phyloP scores from a whole-genome alignment of 139 green algal species.

The Trebouxia sp. region DNA sequence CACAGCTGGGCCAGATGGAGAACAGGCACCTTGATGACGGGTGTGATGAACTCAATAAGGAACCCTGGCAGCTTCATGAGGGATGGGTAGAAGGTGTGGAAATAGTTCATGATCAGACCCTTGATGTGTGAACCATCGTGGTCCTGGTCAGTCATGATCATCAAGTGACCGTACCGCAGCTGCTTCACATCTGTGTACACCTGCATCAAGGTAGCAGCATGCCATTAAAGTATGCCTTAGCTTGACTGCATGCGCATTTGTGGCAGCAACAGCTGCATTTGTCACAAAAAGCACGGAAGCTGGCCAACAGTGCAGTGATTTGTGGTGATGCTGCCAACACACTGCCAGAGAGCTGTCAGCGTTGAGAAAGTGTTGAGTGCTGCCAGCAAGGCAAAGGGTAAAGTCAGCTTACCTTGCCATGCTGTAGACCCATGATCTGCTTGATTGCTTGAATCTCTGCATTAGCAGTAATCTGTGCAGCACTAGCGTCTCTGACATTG shows the following conservation, averaged over 20 bases:
- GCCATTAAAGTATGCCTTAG: no score
- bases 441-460: constrained; percentile 98
- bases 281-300: no score
- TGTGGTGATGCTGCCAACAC: no score
- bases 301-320: no score
- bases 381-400: not conserved
- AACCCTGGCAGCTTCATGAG: constrained; percentile 94
- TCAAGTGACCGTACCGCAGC: constrained; percentile 98
- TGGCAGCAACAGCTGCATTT: no score
- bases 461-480: constrained; percentile 91
- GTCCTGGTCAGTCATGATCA: constrained; percentile 99
- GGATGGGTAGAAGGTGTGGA: constrained; percentile 97
- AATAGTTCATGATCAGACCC: constrained; percentile 99
- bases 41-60: constrained; percentile 99
- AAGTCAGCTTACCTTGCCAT: constrained; percentile 74
- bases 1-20: no score
- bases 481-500: constrained; percentile 95
- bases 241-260: no score
- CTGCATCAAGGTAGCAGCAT: constrained; percentile 41
- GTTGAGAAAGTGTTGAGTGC: no score
- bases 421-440: constrained; percentile 98
- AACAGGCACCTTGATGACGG: constrained; percentile 99
- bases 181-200: constrained; percentile 88
- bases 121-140: constrained; percentile 99
- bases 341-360: no score